Evolutionary conservation across 2,329 filamentous ascomycete species (phyloP).

Genomic region (Ustulina deusta): DNA sequence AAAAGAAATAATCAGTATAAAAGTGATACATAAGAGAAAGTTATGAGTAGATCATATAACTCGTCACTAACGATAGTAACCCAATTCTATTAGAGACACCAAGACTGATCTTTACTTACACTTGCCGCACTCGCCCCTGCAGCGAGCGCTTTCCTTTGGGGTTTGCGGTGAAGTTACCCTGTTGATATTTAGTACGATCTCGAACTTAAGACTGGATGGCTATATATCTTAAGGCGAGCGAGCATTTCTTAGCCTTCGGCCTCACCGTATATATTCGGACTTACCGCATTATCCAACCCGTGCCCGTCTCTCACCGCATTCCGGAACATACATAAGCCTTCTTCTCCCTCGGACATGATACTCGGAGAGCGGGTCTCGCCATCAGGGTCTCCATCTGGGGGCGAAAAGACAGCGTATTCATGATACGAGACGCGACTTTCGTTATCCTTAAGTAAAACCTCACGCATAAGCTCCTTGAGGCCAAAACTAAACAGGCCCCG

Average conservation of each 20-base stretch:
- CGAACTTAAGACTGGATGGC: background rate
- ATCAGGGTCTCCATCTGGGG: slow-evolving; percentile 39
- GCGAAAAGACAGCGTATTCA: slow-evolving; percentile 49
- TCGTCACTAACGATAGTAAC: background rate
- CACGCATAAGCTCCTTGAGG: slow-evolving; percentile 46
- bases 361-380: slow-evolving; percentile 46
- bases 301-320: slow-evolving; percentile 45
- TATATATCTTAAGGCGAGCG: background rate
- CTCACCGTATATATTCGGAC: slow-evolving; percentile 12
- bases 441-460: slow-evolving; percentile 43
- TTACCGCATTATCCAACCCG: slow-evolving; percentile 47
- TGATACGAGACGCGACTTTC: slow-evolving; percentile 49
- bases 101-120: slow-evolving; percentile 40
- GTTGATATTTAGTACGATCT: slow-evolving; percentile 10
- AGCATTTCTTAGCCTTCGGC: background rate
- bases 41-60: background rate
- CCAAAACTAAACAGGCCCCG: slow-evolving; percentile 50
- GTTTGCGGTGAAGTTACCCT: slow-evolving; percentile 47
- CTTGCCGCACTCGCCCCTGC: slow-evolving; percentile 47
- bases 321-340: slow-evolving; percentile 48
- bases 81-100: background rate
- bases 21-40: background rate
- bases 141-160: slow-evolving; percentile 45
- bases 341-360: slow-evolving; percentile 48
- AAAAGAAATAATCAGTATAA: slow-evolving; percentile 3